These are phyloP conservation scores for Apiospora phragmitis DNA, from an alignment of 2,329 filamentous ascomycete genomes.

Conservation along the genomic window DNA sequence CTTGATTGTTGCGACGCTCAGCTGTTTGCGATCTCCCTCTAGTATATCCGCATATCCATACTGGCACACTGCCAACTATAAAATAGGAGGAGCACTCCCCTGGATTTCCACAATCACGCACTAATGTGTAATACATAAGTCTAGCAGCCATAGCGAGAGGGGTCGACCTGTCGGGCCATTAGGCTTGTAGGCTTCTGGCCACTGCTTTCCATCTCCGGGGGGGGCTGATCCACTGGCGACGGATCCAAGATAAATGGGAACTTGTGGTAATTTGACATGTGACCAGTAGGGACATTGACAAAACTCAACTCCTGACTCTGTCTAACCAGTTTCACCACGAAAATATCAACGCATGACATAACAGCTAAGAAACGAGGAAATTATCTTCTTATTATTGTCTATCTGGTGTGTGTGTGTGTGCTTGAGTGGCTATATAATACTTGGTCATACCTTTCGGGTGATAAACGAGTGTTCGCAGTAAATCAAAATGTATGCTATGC, in stretches of 20 bases:
- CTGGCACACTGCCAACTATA: not conserved
- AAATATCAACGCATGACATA: no score
- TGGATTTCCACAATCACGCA: not conserved
- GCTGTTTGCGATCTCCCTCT: not conserved
- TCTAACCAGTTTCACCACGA: not conserved
- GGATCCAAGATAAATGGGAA: not conserved
- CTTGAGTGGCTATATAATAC: no score
- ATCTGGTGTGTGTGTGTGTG: no score
- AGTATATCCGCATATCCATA: not conserved
- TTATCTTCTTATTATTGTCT: no score
- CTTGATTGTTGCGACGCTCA: not conserved
- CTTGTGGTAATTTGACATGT: not conserved
- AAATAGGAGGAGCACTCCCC: not conserved
- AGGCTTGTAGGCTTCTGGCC: not conserved
- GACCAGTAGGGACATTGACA: not conserved
- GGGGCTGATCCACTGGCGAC: not conserved
- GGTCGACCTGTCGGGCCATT: not conserved
- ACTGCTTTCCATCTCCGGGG: not conserved
- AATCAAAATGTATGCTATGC: no score
- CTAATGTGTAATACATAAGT: not conserved
- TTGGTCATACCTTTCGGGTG: no score
- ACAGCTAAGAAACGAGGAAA: no score
- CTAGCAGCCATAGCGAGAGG: not conserved
- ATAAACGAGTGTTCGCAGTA: no score
- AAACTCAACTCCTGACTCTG: no score